phyloP scores from a whole-genome alignment of 2,329 filamentous ascomycete species.

The Nectriaceae sp. region DNA sequence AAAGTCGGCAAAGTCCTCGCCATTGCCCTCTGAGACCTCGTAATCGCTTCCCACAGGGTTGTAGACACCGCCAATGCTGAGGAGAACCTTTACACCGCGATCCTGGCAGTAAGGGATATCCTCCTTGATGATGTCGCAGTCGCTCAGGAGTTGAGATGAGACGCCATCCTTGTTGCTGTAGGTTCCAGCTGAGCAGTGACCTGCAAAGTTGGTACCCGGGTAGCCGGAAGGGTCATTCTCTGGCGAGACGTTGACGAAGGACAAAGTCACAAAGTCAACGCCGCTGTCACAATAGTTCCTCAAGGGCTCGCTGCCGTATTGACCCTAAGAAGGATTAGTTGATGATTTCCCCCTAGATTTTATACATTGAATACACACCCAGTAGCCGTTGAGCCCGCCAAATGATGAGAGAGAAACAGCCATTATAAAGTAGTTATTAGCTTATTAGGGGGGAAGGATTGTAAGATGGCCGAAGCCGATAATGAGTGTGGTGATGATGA shows the following conservation, averaged over 20 bases:
- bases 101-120: slow-evolving; percentile 45
- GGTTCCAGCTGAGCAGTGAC: slow-evolving; percentile 36
- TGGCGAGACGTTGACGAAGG: slow-evolving; percentile 41
- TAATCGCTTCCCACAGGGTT: slow-evolving; percentile 33
- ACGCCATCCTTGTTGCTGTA: slow-evolving; percentile 25
- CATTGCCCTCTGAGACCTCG: slow-evolving; percentile 33
- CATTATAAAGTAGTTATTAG: slow-evolving; percentile 21
- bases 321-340: slow-evolving; percentile 32
- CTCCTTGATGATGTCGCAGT: slow-evolving; percentile 38
- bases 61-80: slow-evolving; percentile 42
- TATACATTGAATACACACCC: slow-evolving; percentile 30
- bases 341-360: slow-evolving; percentile 2
- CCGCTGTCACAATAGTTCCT: slow-evolving; percentile 38
- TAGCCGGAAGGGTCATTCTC: slow-evolving; percentile 37
- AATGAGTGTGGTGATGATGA: slow-evolving; percentile 35
- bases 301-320: slow-evolving; percentile 35
- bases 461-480: slow-evolving; percentile 37
- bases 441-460: slow-evolving; percentile 29
- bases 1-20: slow-evolving; percentile 39
- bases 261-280: slow-evolving; percentile 40
- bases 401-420: slow-evolving; percentile 27
- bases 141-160: slow-evolving; percentile 33
- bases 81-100: slow-evolving; percentile 44
- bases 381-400: slow-evolving; percentile 43
- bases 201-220: slow-evolving; percentile 43